Conservation (phyloP, 345 rosid species). For the Dipteronia dyeriana region DNA sequence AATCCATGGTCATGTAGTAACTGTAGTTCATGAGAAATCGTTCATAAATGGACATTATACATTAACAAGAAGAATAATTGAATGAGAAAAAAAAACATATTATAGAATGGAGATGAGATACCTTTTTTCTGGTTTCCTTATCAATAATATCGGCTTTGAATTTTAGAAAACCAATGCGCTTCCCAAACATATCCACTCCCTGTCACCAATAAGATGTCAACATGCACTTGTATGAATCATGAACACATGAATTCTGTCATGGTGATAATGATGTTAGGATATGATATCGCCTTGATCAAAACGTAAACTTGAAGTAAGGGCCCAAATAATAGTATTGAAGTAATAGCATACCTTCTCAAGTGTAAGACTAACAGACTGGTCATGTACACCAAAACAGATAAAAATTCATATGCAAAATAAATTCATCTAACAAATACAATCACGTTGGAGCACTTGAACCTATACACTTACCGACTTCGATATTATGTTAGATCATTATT, state of each 20-base stretch:
- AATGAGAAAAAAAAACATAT: neutral
- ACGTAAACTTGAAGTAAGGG: neutral
- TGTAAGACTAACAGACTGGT: neutral
- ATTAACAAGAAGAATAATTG: neutral
- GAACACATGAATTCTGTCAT: neutral
- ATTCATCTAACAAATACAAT: neutral
- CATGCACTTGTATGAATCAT: neutral
- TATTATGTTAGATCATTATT: too few relatives aligned
- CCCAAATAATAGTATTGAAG: too few relatives aligned
- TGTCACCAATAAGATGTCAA: constrained; percentile 26
- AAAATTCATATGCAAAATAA: neutral
- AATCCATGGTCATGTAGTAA: neutral
- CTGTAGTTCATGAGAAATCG: constrained; percentile 8
- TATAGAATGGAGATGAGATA: constrained; percentile 36
- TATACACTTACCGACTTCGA: neutral
- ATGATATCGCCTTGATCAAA: neutral
- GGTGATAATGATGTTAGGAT: neutral
- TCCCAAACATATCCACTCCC: constrained; percentile 97
- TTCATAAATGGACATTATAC: neutral
- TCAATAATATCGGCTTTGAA: constrained; percentile 76
- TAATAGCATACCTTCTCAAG: too few relatives aligned
- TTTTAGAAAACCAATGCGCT: constrained; percentile 78
- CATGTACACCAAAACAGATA: neutral
- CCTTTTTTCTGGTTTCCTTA: constrained; percentile 68
- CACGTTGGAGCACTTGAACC: neutral